phyloP scores from a whole-genome alignment of 2,329 filamentous ascomycete genomes.

The Nannizziopsis arthrosporioides region DNA sequence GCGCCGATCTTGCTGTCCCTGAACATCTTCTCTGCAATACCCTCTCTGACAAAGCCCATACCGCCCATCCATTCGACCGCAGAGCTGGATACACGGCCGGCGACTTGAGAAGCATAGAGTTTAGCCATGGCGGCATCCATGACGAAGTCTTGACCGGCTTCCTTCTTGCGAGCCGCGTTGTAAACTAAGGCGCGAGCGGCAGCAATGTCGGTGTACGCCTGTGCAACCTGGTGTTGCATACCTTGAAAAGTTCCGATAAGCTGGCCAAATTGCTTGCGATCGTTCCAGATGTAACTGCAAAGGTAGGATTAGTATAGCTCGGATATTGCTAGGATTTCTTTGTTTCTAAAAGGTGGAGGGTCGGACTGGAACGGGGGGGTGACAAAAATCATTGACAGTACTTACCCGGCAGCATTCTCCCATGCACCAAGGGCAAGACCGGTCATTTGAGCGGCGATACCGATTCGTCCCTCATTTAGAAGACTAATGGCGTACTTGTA shows the following conservation, averaged over 20 bases:
- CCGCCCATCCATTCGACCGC: slow-evolving; percentile 99
- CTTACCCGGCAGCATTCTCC: slow-evolving; percentile 75
- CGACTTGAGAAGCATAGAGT: slow-evolving; percentile 85
- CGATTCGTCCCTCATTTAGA: slow-evolving; percentile 92
- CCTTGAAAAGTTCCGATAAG: slow-evolving; percentile 94
- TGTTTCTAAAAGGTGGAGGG: neutral
- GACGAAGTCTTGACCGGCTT: slow-evolving; percentile 90
- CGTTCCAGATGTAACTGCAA: slow-evolving; percentile 82
- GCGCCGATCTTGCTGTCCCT: slow-evolving; percentile 97
- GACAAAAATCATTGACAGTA: slow-evolving; percentile 8
- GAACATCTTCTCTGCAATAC: slow-evolving; percentile 95
- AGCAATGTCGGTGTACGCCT: slow-evolving; percentile 85
- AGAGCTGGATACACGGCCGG: slow-evolving; percentile 68
- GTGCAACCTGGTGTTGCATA: slow-evolving; percentile 98
- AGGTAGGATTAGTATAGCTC: neutral
- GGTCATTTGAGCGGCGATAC: slow-evolving; percentile 94
- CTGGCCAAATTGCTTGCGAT: slow-evolving; percentile 90
- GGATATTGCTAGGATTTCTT: neutral
- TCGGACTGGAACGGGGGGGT: neutral
- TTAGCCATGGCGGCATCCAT: slow-evolving; percentile 97
- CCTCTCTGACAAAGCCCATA: slow-evolving; percentile 96
- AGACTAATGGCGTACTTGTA: slow-evolving; percentile 97
- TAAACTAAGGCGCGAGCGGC: slow-evolving; percentile 87
- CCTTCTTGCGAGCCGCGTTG: slow-evolving; percentile 96
- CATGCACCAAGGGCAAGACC: slow-evolving; percentile 87